phyloP scores from a whole-genome alignment of 345 rosid genomes.

The Ailanthus altissimus region DNA sequence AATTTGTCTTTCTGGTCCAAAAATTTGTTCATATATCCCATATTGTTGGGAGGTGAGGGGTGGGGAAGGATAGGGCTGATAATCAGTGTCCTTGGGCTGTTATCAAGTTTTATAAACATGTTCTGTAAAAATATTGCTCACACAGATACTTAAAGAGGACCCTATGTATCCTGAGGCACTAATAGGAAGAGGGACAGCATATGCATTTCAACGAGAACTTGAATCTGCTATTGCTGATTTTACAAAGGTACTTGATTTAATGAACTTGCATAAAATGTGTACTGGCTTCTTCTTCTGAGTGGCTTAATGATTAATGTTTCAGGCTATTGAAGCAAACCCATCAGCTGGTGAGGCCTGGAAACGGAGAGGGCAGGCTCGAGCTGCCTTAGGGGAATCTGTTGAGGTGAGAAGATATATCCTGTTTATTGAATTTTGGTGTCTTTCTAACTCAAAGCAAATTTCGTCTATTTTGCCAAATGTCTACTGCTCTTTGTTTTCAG shows the following conservation, averaged over 20 bases:
- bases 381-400: constrained; percentile 83
- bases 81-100: constrained; percentile 6
- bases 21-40: constrained; percentile 6
- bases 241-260: constrained; percentile 59
- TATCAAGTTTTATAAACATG: constrained; percentile 12
- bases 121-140: constrained; percentile 13
- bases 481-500: constrained; percentile 17
- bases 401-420: constrained; percentile 52
- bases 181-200: constrained; percentile 96
- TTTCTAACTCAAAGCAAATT: not conserved
- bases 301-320: constrained; percentile 21
- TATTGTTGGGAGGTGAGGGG: not conserved
- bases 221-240: constrained; percentile 86
- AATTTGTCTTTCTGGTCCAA: constrained; percentile 11
- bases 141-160: constrained; percentile 81
- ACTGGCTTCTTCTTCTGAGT: constrained; percentile 11
- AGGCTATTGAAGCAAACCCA: constrained; percentile 90
- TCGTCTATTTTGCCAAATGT: constrained; percentile 10
- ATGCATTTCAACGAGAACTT: constrained; percentile 90
- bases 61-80: constrained; percentile 6
- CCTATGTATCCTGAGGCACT: constrained; percentile 91
- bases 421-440: constrained; percentile 16
- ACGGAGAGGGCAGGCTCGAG: constrained; percentile 97
- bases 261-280: not conserved
- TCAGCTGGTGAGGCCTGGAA: constrained; percentile 99